Base-by-base conservation (phyloP, 192 early-diverging fungal species). In the Coemansia sp. region DNA sequence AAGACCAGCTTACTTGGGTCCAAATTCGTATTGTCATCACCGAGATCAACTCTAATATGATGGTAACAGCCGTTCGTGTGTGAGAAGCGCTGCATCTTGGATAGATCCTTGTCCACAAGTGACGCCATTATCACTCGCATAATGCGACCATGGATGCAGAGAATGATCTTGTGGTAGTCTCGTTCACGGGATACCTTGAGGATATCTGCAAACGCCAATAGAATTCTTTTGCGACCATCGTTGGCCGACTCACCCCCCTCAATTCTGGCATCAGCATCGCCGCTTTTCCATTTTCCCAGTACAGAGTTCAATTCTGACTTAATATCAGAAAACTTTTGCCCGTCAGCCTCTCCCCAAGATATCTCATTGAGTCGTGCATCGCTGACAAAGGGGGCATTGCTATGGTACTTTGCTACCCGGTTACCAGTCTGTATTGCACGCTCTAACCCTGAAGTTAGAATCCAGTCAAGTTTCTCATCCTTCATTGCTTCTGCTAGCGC, bases 1-100 rank as follows among this genome's bases (percentile, higher is more conserved):
- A 82, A 82, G 21, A 19, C 33, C 10, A 82, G 67, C 32, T 56
- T 51, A 5, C 66, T 64, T 1, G 67, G 70, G 14, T 70, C 67
- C 3, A 19, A 32, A 14, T 22, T n/a, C n/a, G 42, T 22, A 21
- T 51, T 32, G 36, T 36, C 63, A 31, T 55, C 65, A 4, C 42
- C 63, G 22, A 81, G 10, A 4, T 73, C 71, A n/a, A 70, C 67
- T 14, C 59, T 22, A 22, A 82, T 57, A n/a, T 73, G 63, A 51
- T 82, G 68, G 74, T 76, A 82, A 32, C 63, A 70, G 62, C 79
- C 72, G 51, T 82, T 82, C 0, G 79, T 68, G 24, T 82, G 79
- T 1, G 67, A 32, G 36, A 61, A 76, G 23, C 31, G 30, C 17
- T 73, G 52, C 79, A 82, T 82, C 24, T 46, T 72, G 9, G 56